Conservation (phyloP, 352 stramenopile genomes). For the Phytophthora pisi region DNA sequence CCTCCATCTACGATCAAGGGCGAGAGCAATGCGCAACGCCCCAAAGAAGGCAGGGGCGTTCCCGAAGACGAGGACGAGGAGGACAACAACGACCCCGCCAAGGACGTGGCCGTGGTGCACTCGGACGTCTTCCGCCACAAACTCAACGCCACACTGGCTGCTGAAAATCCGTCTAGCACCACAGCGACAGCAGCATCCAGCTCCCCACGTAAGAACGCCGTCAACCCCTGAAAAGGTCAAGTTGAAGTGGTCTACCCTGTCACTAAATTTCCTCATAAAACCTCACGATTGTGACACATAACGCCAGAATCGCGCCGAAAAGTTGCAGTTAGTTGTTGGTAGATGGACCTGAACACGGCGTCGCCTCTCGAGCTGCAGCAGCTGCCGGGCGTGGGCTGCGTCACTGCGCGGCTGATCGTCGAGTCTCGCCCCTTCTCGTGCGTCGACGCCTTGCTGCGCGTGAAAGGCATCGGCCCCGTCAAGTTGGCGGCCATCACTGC, state of each 20-base stretch:
- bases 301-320: background rate
- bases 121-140: slow-evolving; percentile 35
- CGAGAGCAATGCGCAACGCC: slow-evolving; percentile 6
- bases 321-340: background rate
- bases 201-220: slow-evolving; percentile 43
- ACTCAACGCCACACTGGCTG: slow-evolving; percentile 7
- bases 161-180: background rate
- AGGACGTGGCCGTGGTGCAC: slow-evolving; percentile 32
- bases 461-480: slow-evolving; percentile 52
- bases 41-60: slow-evolving; percentile 5
- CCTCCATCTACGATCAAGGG: slow-evolving; percentile 35
- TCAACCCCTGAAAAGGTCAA: slow-evolving; percentile 15
- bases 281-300: background rate
- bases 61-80: slow-evolving; percentile 26
- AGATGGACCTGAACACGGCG: slow-evolving; percentile 43
- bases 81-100: background rate
- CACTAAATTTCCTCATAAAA: slow-evolving; percentile 1
- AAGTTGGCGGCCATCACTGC: slow-evolving; percentile 38
- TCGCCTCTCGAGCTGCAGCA: slow-evolving; percentile 37
- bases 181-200: slow-evolving; percentile 2
- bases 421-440: slow-evolving; percentile 47
- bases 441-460: slow-evolving; percentile 41
- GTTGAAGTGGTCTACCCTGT: slow-evolving; percentile 18
- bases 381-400: slow-evolving; percentile 51
- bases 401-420: slow-evolving; percentile 48